Evolutionary conservation across 331 rosid species (phyloP).

Genomic region (Pyracantha coccinea): DNA sequence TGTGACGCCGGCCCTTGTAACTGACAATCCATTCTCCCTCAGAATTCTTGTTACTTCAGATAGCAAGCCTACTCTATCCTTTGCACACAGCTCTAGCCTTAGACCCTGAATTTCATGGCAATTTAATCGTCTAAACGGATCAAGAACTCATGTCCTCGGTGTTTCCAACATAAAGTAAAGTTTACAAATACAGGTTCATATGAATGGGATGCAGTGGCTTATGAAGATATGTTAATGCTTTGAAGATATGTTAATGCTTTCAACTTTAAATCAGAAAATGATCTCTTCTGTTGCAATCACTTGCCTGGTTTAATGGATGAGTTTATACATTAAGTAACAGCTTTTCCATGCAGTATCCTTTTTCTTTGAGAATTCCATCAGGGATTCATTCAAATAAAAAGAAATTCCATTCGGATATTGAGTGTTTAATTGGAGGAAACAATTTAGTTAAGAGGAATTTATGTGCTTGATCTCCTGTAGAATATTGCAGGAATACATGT

Average conservation of each 20-base stretch:
- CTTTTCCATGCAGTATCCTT: too few species aligned
- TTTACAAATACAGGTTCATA: background rate
- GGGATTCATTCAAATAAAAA: too few species aligned
- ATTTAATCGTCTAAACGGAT: background rate
- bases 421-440: background rate
- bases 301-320: too few species aligned
- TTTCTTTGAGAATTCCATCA: too few species aligned
- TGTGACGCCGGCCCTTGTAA: slow-evolving; percentile 70
- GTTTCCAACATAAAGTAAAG: background rate
- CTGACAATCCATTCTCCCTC: slow-evolving; percentile 77
- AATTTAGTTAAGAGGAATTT: background rate
- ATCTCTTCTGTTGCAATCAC: too few species aligned
- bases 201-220: too few species aligned
- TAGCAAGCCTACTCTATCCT: slow-evolving; percentile 72
- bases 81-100: slow-evolving; percentile 74
- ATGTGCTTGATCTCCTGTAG: background rate
- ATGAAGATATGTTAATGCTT: too few species aligned
- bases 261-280: too few species aligned
- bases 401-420: too few species aligned
- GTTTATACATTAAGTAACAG: background rate
- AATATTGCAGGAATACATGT: too few species aligned
- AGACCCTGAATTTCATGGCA: slow-evolving; percentile 48
- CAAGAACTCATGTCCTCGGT: background rate
- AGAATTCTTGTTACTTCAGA: slow-evolving; percentile 83
- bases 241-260: too few species aligned